phyloP scores from a whole-genome alignment of 768 basidiomycete species.

The Crucibulum laeve region DNA sequence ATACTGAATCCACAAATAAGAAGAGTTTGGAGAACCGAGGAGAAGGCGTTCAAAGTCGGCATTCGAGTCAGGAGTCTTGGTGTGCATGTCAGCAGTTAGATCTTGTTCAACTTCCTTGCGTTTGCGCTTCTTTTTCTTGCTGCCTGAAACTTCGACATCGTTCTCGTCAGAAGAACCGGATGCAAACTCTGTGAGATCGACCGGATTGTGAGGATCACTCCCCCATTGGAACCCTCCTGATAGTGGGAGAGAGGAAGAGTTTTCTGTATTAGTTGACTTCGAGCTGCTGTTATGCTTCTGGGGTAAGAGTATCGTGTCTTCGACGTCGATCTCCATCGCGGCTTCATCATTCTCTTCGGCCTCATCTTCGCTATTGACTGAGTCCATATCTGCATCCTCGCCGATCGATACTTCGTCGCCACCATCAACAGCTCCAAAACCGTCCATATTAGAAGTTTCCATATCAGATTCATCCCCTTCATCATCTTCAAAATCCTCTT shows the following conservation, averaged over 20 bases:
- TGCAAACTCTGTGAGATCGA: slow-evolving; percentile 34
- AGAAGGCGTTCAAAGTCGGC: slow-evolving; percentile 93
- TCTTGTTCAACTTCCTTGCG: slow-evolving; percentile 75
- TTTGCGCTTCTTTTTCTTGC: slow-evolving; percentile 60
- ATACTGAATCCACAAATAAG: slow-evolving; percentile 97
- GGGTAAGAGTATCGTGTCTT: slow-evolving; percentile 21
- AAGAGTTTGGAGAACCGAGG: slow-evolving; percentile 93
- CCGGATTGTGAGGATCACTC: slow-evolving; percentile 26
- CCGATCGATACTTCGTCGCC: slow-evolving; percentile 1
- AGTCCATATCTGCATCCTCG: background rate
- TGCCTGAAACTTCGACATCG: slow-evolving; percentile 37
- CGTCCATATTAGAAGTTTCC: background rate
- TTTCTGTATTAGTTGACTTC: slow-evolving; percentile 6
- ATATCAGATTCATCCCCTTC: slow-evolving; percentile 1
- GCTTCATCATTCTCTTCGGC: slow-evolving; percentile 14
- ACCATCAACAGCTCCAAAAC: slow-evolving; percentile 20
- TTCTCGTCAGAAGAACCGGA: slow-evolving; percentile 48
- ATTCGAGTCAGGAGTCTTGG: slow-evolving; percentile 81
- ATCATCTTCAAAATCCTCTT: slow-evolving; percentile 49
- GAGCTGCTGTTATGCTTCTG: slow-evolving; percentile 9
- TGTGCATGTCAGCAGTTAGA: slow-evolving; percentile 84
- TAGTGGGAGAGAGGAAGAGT: slow-evolving; percentile 40
- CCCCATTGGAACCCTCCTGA: slow-evolving; percentile 74
- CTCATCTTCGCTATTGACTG: slow-evolving; percentile 15
- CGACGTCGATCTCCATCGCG: slow-evolving; percentile 42